A percentile compares a stretch with the other conserved stretches of the same genome.
phyloP scores from a whole-genome alignment of 805 yeast species.

The Candida fluviatilis region DNA sequence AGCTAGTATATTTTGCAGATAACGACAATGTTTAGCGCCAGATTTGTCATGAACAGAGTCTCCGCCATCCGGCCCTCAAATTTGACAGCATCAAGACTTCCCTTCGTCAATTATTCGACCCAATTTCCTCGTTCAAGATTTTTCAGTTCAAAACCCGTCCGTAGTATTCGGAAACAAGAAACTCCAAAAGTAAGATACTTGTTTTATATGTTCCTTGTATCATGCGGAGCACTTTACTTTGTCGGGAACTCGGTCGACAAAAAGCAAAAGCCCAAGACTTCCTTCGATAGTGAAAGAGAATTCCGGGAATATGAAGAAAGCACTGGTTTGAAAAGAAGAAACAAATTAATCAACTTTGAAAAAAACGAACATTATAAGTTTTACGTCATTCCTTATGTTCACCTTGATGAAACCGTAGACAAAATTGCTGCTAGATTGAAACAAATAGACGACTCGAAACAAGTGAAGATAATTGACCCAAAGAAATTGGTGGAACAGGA shows the following conservation, averaged over 20 bases:
- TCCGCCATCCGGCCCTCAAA: no score
- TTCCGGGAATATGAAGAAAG: conserved; percentile 45
- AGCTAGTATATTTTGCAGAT: no score
- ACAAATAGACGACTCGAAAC: conserved; percentile 8
- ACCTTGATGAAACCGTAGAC: conserved; percentile 14
- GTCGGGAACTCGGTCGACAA: conserved; percentile 28
- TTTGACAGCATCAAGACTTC: no score
- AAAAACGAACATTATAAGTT: conserved; percentile 36
- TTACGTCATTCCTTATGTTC: conserved; percentile 35
- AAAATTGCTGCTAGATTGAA: conserved; percentile 16
- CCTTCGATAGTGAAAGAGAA: conserved; percentile 44
- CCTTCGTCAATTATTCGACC: no score
- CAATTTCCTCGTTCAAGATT: not conserved
- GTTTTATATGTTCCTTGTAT: conserved; percentile 30
- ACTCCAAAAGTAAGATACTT: conserved; percentile 34
- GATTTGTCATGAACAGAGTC: not conserved
- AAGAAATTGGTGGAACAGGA: conserved; percentile 43
- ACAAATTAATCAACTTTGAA: conserved; percentile 36
- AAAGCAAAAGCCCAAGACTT: conserved; percentile 27
- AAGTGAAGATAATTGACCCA: conserved; percentile 48
- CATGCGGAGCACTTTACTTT: conserved; percentile 28
- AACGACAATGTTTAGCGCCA: not conserved
- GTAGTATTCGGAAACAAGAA: conserved; percentile 7
- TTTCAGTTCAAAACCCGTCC: conserved; percentile 1
- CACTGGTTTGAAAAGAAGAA: conserved; percentile 49